Evolutionary conservation across 192 early-diverging fungal species (phyloP).

Genomic region (Coemansia sp.): DNA sequence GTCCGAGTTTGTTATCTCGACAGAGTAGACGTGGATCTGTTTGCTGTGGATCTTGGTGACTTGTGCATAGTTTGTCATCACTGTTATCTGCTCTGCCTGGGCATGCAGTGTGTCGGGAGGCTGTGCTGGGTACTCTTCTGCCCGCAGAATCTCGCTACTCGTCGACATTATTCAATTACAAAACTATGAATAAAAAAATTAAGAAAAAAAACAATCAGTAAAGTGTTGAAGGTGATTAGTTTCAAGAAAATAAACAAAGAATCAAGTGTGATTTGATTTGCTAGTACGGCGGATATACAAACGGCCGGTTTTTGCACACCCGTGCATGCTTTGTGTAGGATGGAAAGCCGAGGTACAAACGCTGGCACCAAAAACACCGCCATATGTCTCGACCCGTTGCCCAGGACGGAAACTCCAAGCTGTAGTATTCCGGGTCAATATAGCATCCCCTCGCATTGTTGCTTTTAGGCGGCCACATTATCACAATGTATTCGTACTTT

Average conservation of each 20-base stretch:
- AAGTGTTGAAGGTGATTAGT: not conserved
- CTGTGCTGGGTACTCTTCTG: not conserved
- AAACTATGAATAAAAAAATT: not conserved
- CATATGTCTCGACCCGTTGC: constrained; percentile 9
- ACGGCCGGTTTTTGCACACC: constrained; percentile 21
- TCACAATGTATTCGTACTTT: too few relatives aligned
- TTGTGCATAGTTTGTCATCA: not conserved
- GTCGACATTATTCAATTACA: too few relatives aligned
- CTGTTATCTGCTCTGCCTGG: not conserved
- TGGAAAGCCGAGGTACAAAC: constrained; percentile 12
- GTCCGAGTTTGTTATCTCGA: constrained; percentile 35
- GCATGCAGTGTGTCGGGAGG: too few relatives aligned
- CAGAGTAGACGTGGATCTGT: constrained; percentile 30
- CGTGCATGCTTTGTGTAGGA: constrained; percentile 20
- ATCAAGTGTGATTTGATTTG: not conserved
- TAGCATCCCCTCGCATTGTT: constrained; percentile 2
- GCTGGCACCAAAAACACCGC: constrained; percentile 32
- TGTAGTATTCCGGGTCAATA: constrained; percentile 16
- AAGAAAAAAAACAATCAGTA: not conserved
- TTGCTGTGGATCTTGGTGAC: constrained; percentile 1
- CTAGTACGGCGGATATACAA: constrained; percentile 25
- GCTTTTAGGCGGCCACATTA: constrained; percentile 24
- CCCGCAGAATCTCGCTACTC: not conserved
- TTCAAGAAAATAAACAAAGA: not conserved
- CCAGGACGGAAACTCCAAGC: constrained; percentile 14